Base-by-base conservation (phyloP, 345 rosid genomes). In the Trapa incisa region DNA sequence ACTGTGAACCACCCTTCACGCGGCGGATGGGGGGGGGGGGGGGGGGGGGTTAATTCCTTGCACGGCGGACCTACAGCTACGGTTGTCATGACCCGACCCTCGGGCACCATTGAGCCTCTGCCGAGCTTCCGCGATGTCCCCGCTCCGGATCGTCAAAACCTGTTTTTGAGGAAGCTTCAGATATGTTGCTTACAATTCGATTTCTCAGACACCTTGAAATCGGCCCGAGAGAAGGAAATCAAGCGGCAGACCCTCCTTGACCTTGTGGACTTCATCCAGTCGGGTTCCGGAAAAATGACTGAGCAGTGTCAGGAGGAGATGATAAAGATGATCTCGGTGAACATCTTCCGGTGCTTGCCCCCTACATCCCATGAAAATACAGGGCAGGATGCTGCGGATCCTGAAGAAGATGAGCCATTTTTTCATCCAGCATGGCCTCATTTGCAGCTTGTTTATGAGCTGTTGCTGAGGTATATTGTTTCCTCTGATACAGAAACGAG, bases 341-440 rank as follows among this genome's bases (percentile, higher is more conserved):
- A 89, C 69, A 73, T 91, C 60, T 89, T 87, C 77, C 80, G 92
- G 41, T 80, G 86, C 72, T 77, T 89, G 65, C 97, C 97, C 38
- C 94, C 96, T 1, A 79, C 89, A 5, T 79, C 88, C 47, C 91
- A 87, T 9, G 94, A 91, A 71, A 91, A 81, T 42, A 91, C 94
- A 4, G 97, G 96, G 8, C 97, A 89, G 71, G 92, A 80, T 60
- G 75, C 75, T 22, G 66, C 82, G 0, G 96, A 91, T 75, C 94
- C 89, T 0, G 96, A 91, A 54, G 97, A 91, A 70, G 97, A 91
- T 12, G 97, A 91, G 50, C 91, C 87, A 0, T 89, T 84, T 75
- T 72, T 85, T 75, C 96, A 91, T n/a, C 94, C 96, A 5, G 70
- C 85, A 8, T 91, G 97, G 96, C 89, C 92, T 60, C 97, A 91